These are phyloP conservation scores for Cochliopodium minus DNA, from an alignment of 208 protist species.

Conservation along the genomic window DNA sequence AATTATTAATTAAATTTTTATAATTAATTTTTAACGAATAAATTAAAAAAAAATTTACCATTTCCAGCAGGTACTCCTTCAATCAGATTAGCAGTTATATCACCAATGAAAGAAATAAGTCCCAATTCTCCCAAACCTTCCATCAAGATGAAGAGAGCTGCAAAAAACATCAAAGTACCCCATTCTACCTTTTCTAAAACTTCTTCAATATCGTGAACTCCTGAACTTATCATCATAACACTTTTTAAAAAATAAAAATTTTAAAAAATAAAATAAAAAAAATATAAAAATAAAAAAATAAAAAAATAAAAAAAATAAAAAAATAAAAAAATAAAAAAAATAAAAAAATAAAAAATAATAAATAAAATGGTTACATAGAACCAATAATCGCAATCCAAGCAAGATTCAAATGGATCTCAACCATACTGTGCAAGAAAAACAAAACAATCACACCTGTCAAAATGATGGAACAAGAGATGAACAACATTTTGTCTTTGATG, in stretches of 20 bases:
- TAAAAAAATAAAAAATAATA: too few relatives aligned
- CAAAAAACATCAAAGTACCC: conserved; percentile 34
- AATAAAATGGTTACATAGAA: too few relatives aligned
- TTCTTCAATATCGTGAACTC: conserved; percentile 14
- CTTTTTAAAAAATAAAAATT: too few relatives aligned
- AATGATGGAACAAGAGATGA: conserved; percentile 19
- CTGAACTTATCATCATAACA: conserved; percentile 18
- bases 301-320: too few relatives aligned
- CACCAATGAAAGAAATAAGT: conserved; percentile 23
- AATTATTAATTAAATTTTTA: not conserved
- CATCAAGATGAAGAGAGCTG: conserved; percentile 30
- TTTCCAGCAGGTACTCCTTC: not conserved
- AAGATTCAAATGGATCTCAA: conserved; percentile 17
- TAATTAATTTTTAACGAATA: too few relatives aligned
- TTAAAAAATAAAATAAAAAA: too few relatives aligned
- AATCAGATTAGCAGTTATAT: conserved; percentile 16
- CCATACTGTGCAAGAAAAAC: conserved; percentile 26
- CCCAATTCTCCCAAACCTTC: conserved; percentile 12
- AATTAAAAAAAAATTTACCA: not conserved
- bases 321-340: too few relatives aligned
- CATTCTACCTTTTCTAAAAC: conserved; percentile 29
- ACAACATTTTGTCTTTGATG: conserved; percentile 19
- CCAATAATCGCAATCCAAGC: conserved; percentile 32
- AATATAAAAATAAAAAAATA: too few relatives aligned
- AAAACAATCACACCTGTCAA: conserved; percentile 22